phyloP scores from a whole-genome alignment of 495 filamentous ascomycete genomes.

The Trichoderma orchidacearum region DNA sequence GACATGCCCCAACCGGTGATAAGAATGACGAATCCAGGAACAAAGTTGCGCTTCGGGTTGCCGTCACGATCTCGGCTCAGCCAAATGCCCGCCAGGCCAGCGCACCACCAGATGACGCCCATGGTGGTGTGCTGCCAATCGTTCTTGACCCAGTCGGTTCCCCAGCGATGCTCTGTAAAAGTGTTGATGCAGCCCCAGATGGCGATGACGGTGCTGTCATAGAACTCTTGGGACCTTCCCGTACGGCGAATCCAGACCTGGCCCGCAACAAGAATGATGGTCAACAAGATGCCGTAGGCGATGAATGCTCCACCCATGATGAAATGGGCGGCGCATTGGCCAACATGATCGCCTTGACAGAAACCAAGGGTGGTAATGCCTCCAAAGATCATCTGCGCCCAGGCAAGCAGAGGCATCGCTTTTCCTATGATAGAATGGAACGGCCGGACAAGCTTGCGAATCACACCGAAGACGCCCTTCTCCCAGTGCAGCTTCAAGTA shows the following conservation, averaged over 20 bases:
- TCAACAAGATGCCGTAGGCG: conserved; percentile 78
- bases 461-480: conserved; percentile 64
- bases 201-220: conserved; percentile 81
- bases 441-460: conserved; percentile 57
- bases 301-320: conserved; percentile 98
- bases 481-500: conserved; percentile 86
- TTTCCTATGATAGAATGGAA: conserved; percentile 77
- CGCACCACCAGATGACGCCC: conserved; percentile 96
- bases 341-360: conserved; percentile 79
- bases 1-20: conserved; percentile 95
- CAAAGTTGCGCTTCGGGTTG: conserved; percentile 78
- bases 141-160: conserved; percentile 76
- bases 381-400: conserved; percentile 95
- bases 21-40: conserved; percentile 80
- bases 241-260: conserved; percentile 76
- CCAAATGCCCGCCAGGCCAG: conserved; percentile 87
- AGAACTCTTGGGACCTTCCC: conserved; percentile 91
- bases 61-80: conserved; percentile 70
- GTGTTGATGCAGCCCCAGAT: conserved; percentile 95
- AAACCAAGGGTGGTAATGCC: conserved; percentile 92
- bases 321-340: conserved; percentile 92
- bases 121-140: conserved; percentile 96
- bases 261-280: conserved; percentile 74
- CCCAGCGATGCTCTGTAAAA: conserved; percentile 96
- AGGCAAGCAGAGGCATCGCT: conserved; percentile 69